Percentiles rank a stretch among this genome's conserved stretches.
These are phyloP conservation scores for Gymnopilus junonius DNA, from an alignment of 768 basidiomycete species.

Conservation along the genomic window DNA sequence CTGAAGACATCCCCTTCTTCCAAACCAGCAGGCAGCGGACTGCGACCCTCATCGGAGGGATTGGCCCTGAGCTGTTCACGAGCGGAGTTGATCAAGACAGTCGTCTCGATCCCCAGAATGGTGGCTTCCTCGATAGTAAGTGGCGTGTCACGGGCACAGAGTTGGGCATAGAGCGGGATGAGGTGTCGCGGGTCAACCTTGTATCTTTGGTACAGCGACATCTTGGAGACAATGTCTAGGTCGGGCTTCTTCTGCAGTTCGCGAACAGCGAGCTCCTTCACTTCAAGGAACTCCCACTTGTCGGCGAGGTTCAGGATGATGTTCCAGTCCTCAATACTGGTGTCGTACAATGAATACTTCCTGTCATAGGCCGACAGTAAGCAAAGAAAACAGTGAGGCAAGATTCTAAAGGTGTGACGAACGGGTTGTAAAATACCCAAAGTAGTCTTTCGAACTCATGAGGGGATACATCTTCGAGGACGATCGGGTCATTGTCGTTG, in stretches of 20 bases:
- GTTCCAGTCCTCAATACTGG: conserved; percentile 56
- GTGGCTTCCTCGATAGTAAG: conserved; percentile 59
- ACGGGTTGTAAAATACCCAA: conserved; percentile 48
- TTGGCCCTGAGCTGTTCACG: conserved; percentile 50
- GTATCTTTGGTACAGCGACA: conserved; percentile 59
- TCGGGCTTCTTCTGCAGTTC: conserved; percentile 57
- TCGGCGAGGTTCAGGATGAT: conserved; percentile 61
- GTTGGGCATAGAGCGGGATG: conserved; percentile 55
- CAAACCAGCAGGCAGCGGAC: conserved; percentile 24
- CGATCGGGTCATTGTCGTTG: conserved; percentile 46
- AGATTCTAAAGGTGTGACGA: conserved; percentile 6
- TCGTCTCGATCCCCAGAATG: conserved; percentile 56
- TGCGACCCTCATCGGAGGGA: conserved; percentile 24
- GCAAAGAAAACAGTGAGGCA: not conserved
- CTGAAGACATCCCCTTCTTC: conserved; percentile 19
- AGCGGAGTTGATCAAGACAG: conserved; percentile 50
- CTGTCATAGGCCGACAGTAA: conserved; percentile 35
- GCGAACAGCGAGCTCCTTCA: conserved; percentile 60
- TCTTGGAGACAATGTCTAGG: conserved; percentile 43
- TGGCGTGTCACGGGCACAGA: conserved; percentile 55
- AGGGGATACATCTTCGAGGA: conserved; percentile 42
- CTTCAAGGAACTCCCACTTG: conserved; percentile 58
- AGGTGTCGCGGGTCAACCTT: conserved; percentile 51
- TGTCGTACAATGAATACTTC: conserved; percentile 58
- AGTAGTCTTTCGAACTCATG: conserved; percentile 50